These are phyloP conservation scores for Allium fistulosum DNA, from an alignment of 106 monocot genomes.

Conservation along the genomic window DNA sequence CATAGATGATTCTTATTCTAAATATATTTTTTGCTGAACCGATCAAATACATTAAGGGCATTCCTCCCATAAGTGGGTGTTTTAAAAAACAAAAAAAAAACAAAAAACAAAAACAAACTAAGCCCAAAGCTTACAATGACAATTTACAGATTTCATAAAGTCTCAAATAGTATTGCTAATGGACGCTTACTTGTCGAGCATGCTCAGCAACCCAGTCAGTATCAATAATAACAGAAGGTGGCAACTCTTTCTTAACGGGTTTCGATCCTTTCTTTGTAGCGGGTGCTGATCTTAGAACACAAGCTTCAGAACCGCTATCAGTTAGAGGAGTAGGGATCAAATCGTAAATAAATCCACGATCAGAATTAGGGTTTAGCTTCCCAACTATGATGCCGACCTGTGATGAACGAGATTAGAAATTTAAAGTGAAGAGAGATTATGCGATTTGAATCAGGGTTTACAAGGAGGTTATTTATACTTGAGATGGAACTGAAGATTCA, in stretches of 20 bases:
- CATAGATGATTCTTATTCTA: too few species aligned
- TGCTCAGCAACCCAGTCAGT: conserved; percentile 93
- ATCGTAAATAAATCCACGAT: conserved; percentile 62
- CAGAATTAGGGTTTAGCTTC: conserved; percentile 36
- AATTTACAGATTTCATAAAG: background rate
- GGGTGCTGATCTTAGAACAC: conserved; percentile 36
- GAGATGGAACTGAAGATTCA: conserved; percentile 18
- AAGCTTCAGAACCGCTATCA: conserved; percentile 52
- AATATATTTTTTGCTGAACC: too few species aligned
- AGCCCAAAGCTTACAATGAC: background rate
- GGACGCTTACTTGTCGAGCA: conserved; percentile 57
- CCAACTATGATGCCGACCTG: conserved; percentile 8
- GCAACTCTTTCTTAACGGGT: conserved; percentile 24
- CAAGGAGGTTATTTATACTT: conserved; percentile 1
- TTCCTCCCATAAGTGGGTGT: too few species aligned
- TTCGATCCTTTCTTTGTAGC: conserved; percentile 42
- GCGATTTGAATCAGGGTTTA: background rate
- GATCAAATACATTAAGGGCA: too few species aligned
- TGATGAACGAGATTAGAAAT: background rate
- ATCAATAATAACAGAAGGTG: conserved; percentile 45
- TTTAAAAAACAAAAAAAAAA: background rate
- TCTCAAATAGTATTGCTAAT: too few species aligned
- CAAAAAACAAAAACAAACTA: too few species aligned
- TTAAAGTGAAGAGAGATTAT: background rate
- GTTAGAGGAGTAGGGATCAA: conserved; percentile 84